Base-by-base conservation (phyloP, 306 rosid species). In the Fragaria ananassa region DNA sequence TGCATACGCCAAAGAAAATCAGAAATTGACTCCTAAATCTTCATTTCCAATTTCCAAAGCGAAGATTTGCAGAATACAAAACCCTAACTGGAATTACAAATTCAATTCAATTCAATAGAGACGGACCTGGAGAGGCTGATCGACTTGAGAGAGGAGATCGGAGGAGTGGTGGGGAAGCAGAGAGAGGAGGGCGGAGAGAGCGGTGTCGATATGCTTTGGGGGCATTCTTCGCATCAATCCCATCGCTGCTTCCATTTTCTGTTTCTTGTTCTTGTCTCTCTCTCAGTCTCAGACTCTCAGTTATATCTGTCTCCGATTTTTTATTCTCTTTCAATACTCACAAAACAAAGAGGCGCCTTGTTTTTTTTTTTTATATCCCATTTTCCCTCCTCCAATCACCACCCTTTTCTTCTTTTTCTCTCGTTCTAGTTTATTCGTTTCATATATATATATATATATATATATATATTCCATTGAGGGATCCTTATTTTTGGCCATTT, bases 91-190 rank as follows among this genome's bases (percentile, higher is more conserved):
- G 37, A 37, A 37, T 37, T 37, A 31, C 35, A 13, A 12, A 41
- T 35, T 0, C 46, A 44, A 12, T 4, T 19, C 3, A 51, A 51
- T 2, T 19, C 3, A 19, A 51, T 4, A 4, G 68, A 41, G 44
- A 8, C 44, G 57, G 64, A 60, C 98, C 98, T 90, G 98, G n/a
- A 95, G 97, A 21, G 98, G 98, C 80, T 95, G 98, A 78, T 95
- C 98, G 80, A 95, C 92, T 85, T 95, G 98, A 53, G 98, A 89
- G 56, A 92, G 95, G 81, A 95, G 97, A 92, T 95, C 97, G 82
- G 98, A 85, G 61, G 97, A 95, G 80, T 92, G 90, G 37, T 89
- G 89, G 10, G 98, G 98, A 74, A 95, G 79, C 35, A 95, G 97
- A 66, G 89, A 85, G 74, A 95, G 96, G 83, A 90, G 98, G 19